Evolutionary conservation across 371 early-diverging fungal species (phyloP), one percentile per base, ranked within the genome.

Genomic region (Rhizomucor miehei): DNA sequence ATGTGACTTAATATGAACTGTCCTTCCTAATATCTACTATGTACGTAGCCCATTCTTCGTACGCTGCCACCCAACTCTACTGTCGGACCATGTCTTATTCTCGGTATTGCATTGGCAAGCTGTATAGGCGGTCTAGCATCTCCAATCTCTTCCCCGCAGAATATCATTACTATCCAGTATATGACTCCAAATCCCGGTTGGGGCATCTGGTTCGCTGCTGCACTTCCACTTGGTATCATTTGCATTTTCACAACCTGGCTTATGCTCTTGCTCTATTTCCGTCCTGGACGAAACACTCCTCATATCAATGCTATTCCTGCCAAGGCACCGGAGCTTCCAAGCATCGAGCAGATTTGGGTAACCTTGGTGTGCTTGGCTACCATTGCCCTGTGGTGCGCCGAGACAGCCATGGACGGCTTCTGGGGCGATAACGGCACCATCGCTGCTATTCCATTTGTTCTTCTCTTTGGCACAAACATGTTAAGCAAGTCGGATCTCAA

Each of bases 121-220:
- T 94, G 96, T 57, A 85, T 97, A 20, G 98, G 97, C 38, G 97
- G 96, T 6, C 91, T 96, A 92, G 86, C 93, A 0, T 90, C 93
- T 8, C 98, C 98, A 1, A 97, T 97, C 61, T 81, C 92, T 5
- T 92, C 93, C 3, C 98, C 98, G 10, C 97, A 97, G 60, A 96
- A 96, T 71, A 86, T 88, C 52, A 84, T 96, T 45, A 86, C 95
- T 1, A 71, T 97, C 49, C 77, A 82, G 65, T 79, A 82, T 52
- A 93, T 97, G 93, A 56, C 80, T 20, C 95, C 95, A 3, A 65
- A 80, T 5, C 92, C 93, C 1, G 82, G 91, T 40, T 93, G 93
- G 93, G 63, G 81, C 48, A 80, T 86, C 59, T 93, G 93, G 93
- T 90, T 93, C 60, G 65, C 77, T 1, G 82, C 88, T 9, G 78